These are phyloP conservation scores for Miscanthus lutarioriparius DNA, from an alignment of 176 grass and related monocot species.

Conservation along the genomic window DNA sequence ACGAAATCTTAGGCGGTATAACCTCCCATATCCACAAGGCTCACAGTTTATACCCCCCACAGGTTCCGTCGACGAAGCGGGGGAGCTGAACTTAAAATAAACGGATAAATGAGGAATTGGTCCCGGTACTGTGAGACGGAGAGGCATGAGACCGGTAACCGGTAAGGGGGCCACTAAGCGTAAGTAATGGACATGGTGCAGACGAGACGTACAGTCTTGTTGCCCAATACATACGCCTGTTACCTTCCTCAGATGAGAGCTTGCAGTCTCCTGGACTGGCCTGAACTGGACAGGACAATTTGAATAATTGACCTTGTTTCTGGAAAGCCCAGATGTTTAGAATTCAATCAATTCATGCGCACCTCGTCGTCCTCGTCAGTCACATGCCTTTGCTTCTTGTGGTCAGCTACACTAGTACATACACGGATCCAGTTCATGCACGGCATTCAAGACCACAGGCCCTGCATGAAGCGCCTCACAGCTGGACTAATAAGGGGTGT, in stretches of 20 bases:
- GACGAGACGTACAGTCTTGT: neutral
- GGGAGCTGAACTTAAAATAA: too few relatives aligned
- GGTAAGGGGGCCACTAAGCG: too few relatives aligned
- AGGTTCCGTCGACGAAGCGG: too few relatives aligned
- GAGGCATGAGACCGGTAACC: neutral
- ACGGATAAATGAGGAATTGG: too few relatives aligned
- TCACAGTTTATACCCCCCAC: too few relatives aligned
- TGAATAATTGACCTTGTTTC: neutral
- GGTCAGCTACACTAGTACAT: neutral
- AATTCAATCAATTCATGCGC: neutral
- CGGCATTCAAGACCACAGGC: neutral
- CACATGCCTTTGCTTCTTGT: neutral
- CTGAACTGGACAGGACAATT: neutral
- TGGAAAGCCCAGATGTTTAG: neutral
- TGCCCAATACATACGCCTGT: neutral
- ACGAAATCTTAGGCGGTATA: too few relatives aligned
- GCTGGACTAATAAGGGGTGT: too few relatives aligned
- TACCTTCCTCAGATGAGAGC: constrained; percentile 5
- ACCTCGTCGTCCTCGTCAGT: neutral
- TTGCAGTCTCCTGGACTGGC: neutral
- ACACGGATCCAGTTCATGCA: neutral
- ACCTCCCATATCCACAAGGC: too few relatives aligned
- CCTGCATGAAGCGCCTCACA: neutral
- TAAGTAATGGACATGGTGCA: neutral
- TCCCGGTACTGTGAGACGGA: neutral